Evolutionary conservation across 2,329 filamentous ascomycete species (phyloP).

Genomic region (Fonsecaea pedrosoi): DNA sequence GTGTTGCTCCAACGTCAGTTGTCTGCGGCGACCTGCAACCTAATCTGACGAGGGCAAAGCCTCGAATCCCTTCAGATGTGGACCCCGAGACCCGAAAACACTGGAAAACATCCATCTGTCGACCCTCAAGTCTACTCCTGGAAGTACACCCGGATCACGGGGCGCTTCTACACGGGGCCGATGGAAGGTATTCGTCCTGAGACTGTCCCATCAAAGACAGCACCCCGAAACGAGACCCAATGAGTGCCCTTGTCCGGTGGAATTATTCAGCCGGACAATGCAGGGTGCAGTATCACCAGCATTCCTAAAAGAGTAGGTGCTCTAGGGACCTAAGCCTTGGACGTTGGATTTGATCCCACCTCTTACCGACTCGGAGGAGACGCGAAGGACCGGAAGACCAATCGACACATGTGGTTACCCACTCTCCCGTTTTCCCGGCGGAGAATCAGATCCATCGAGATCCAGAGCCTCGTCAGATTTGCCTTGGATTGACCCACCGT

Average conservation of each 20-base stretch:
- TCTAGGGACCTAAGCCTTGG: conserved; percentile 5
- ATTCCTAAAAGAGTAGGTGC: conserved; percentile 15
- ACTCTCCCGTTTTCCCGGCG: conserved; percentile 7
- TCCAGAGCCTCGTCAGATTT: conserved; percentile 19
- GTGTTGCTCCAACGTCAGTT: background rate
- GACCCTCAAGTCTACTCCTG: background rate
- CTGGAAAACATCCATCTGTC: background rate
- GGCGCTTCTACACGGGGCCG: background rate
- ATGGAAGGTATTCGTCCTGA: background rate
- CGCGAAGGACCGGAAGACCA: background rate
- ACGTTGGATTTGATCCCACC: background rate
- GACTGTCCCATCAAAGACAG: background rate
- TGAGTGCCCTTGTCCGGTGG: background rate
- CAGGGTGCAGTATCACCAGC: background rate
- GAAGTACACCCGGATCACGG: background rate
- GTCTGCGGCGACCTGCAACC: background rate
- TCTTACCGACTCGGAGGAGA: background rate
- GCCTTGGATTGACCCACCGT: background rate
- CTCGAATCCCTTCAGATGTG: background rate
- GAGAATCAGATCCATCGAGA: conserved; percentile 13
- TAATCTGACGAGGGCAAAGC: background rate
- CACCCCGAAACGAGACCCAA: background rate
- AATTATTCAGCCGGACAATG: conserved; percentile 3
- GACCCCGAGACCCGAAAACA: background rate
- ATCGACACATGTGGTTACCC: background rate